Percentiles rank a stretch among this genome's conserved stretches.
Evolutionary conservation across 169 alveolate species (phyloP).

Genomic region (Babesia ovata): DNA sequence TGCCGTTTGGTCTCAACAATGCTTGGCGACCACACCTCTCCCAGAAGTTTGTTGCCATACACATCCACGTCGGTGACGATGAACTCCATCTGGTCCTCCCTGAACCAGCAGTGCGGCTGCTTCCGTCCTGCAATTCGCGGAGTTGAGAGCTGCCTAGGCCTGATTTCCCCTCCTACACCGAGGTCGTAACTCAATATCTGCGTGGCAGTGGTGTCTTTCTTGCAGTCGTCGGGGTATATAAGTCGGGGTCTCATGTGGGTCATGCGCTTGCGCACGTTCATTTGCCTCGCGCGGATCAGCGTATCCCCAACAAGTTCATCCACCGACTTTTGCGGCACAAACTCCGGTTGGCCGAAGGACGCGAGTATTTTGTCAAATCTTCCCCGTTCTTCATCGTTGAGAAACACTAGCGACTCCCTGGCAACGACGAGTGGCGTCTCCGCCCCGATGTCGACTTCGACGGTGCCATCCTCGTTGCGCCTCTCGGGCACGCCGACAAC

Average conservation of each 20-base stretch:
- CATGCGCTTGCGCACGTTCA: conserved; percentile 43
- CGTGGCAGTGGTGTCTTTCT: background rate
- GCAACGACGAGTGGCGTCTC: conserved; percentile 48
- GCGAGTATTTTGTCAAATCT: conserved; percentile 20
- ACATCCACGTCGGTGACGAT: conserved; percentile 49
- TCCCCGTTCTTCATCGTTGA: conserved; percentile 36
- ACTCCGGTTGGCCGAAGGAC: background rate
- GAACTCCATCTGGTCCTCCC: conserved; percentile 63
- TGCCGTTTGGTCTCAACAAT: conserved; percentile 55
- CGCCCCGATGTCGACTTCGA: conserved; percentile 64
- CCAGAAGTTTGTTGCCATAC: conserved; percentile 17
- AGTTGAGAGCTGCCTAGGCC: conserved; percentile 25
- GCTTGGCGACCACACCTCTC: conserved; percentile 59
- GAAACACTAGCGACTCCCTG: conserved; percentile 33
- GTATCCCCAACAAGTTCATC: conserved; percentile 48
- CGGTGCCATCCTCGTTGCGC: conserved; percentile 60
- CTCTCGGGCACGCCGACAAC: conserved; percentile 43
- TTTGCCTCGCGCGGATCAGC: conserved; percentile 20
- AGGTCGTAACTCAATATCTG: conserved; percentile 38
- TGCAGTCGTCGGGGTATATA: conserved; percentile 45
- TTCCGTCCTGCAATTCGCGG: conserved; percentile 24
- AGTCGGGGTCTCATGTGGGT: conserved; percentile 46
- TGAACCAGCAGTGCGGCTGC: conserved; percentile 40
- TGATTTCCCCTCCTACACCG: conserved; percentile 62
- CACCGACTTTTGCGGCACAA: background rate